Evolutionary conservation across 1,139 yeast species (phyloP).

Genomic region (Yamadazyma buinensis): DNA sequence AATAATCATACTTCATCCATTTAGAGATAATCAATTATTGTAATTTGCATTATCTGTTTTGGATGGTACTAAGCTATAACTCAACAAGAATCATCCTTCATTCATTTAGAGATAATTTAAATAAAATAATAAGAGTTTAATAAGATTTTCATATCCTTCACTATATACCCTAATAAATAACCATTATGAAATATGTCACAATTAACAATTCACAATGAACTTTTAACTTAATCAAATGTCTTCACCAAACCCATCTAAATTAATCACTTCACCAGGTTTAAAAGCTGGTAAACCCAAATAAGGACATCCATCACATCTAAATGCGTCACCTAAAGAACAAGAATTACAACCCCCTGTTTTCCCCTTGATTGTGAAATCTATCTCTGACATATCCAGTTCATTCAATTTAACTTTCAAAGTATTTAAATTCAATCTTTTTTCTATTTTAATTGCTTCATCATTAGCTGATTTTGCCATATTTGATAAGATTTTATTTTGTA

Average conservation of each 20-base stretch:
- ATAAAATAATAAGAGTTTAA: too few relatives aligned
- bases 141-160: too few relatives aligned
- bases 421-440: constrained; percentile 38
- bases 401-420: constrained; percentile 49
- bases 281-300: constrained; percentile 95
- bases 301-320: constrained; percentile 98
- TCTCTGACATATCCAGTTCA: constrained; percentile 71
- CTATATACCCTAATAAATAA: constrained; percentile 3
- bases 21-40: too few relatives aligned
- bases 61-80: too few relatives aligned
- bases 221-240: constrained; percentile 25
- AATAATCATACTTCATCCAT: too few relatives aligned
- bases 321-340: constrained; percentile 96
- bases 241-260: constrained; percentile 51
- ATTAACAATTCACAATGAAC: too few relatives aligned
- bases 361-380: constrained; percentile 93
- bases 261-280: constrained; percentile 85
- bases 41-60: too few relatives aligned
- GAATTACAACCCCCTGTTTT: constrained; percentile 96
- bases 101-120: neutral
- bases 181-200: neutral
- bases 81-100: too few relatives aligned
- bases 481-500: constrained; percentile 45
- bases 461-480: constrained; percentile 52
- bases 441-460: constrained; percentile 51